Base-by-base conservation (phyloP, 2,329 filamentous ascomycete species). In the Epichloe brachyelytri region DNA sequence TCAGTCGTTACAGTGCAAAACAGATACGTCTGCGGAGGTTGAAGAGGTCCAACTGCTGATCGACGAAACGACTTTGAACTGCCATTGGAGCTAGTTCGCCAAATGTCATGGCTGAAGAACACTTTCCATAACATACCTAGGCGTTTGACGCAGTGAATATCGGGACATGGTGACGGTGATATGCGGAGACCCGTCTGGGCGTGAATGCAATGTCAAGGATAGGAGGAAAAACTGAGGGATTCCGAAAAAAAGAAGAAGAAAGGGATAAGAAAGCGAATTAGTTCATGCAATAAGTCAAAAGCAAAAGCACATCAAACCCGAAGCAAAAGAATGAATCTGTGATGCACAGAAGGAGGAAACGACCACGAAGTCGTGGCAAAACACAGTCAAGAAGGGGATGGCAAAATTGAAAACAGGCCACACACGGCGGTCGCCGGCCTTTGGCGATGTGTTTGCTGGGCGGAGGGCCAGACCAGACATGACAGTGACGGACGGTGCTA, bases 101-200 rank as follows among this genome's bases (percentile, higher is more conserved):
- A 45, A 12, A 19, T 4, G 17, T 1, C 20, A 34, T 11, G 22
- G 12, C 15, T 39, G 12, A 4, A 14, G 20, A 26, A n/a, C 5
- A 10, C 33, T 10, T 4, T 12, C 26, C 41, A n/a, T 6, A 11
- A 54, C 60, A 53, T 55, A 64, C 63, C 56, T 63, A 7, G 62
- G 62, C 37, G 61, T 64, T 51, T 63, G 60, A 34, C 62, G 58
- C 12, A 64, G 54, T n/a, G 62, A 64, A 51, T 64, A 64, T 53
- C 59, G 54, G 43, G 59, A 58, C 58, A 61, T 61, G 50, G 44
- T 54, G 41, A 53, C 37, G 17, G 19, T 19, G 14, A 26, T 22
- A 19, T 12, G 37, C 39, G 22, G 22, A 33, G 15, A 30, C 19
- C 46, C 51, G 30, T 30, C 22, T 17, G 26, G 19, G 11, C 4